Evolutionary conservation across 1,284 basidiomycete genomes (phyloP), one percentile per base, ranked within the genome.

Genomic region (Sutorius eximius): DNA sequence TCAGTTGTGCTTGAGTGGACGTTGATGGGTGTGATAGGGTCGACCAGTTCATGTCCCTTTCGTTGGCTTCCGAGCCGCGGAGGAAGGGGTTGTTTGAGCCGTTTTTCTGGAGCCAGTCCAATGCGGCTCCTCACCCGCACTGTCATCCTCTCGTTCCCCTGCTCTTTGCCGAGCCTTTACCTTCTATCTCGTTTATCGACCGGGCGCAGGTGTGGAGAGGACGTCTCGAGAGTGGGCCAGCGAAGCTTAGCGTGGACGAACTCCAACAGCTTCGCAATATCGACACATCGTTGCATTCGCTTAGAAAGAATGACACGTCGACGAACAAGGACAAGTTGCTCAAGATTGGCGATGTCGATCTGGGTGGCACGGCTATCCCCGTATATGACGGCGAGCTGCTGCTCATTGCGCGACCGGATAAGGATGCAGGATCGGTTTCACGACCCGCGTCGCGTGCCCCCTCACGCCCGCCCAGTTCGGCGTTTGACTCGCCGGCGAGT

Each of bases 21-120:
- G 10, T 30, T 68, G 41, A 65, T 46, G 54, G 34, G 20, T 43
- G 44, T 33, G 11, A n/a, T 51, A 91, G 89, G n/a, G 73, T 89
- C 55, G 84, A 89, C 15, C 86, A 89, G 57, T 90, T 89, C 62
- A 86, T 89, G 80, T 82, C 86, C 0, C 76, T 91, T 12, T 93
- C 90, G 3, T 70, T 90, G 40, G 83, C 86, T 27, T 82, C 85
- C 15, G 90, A 93, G 63, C 83, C 89, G 13, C 79, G 82, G 20
- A 76, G 83, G 20, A 86, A 80, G 62, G 86, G 87, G 5, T 71
- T 86, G 10, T 90, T 87, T 55, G 87, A 89, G 59, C 86, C 87
- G 0, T 82, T 84, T 59, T 90, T 86, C 70, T 91, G 87, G 87
- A 73, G 77, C 13, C 78, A 79, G 41, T 60, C 76, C 0, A 65